A percentile compares a stretch with the other conserved stretches of the same genome.
Conservation (phyloP, 176 grass and related monocot species). For the barley (Hordeum vulgare) region DNA sequence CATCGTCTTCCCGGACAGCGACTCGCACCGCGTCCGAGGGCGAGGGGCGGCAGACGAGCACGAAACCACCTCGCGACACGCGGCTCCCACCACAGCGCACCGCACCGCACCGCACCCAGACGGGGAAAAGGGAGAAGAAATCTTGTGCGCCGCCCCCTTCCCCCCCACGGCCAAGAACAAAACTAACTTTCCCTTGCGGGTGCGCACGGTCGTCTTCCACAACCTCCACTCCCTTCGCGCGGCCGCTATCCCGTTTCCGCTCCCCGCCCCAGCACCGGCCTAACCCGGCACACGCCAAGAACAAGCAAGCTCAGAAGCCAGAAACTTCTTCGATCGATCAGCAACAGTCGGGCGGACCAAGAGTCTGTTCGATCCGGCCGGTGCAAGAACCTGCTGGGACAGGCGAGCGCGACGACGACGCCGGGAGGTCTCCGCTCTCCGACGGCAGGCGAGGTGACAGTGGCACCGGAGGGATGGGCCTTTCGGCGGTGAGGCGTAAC, state of each 20-base stretch:
- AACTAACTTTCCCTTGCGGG: not conserved
- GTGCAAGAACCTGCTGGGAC: not conserved
- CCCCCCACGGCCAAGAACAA: not conserved
- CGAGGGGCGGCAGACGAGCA: not conserved
- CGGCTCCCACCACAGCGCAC: not conserved
- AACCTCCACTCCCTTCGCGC: not conserved
- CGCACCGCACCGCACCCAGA: not conserved
- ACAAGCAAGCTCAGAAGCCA: not conserved
- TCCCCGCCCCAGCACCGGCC: slow-evolving; percentile 6
- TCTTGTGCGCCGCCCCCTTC: not conserved
- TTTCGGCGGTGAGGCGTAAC: slow-evolving; percentile 31
- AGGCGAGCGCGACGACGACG: not conserved
- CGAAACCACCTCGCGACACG: not conserved
- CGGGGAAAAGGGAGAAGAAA: not conserved
- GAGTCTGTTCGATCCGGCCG: not conserved
- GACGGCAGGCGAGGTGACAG: slow-evolving; percentile 20
- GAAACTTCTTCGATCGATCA: slow-evolving; percentile 9
- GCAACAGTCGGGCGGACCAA: not conserved
- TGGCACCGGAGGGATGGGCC: slow-evolving; percentile 35
- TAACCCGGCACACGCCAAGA: not conserved
- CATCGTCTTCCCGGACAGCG: not conserved
- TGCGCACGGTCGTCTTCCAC: not conserved
- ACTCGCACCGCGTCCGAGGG: not conserved
- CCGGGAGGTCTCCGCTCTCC: not conserved
- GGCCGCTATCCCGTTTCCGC: not conserved